A percentile compares a stretch with the other conserved stretches of the same genome.
These are phyloP conservation scores for Vigna trinervia DNA, from an alignment of 306 rosid species.

Conservation along the genomic window DNA sequence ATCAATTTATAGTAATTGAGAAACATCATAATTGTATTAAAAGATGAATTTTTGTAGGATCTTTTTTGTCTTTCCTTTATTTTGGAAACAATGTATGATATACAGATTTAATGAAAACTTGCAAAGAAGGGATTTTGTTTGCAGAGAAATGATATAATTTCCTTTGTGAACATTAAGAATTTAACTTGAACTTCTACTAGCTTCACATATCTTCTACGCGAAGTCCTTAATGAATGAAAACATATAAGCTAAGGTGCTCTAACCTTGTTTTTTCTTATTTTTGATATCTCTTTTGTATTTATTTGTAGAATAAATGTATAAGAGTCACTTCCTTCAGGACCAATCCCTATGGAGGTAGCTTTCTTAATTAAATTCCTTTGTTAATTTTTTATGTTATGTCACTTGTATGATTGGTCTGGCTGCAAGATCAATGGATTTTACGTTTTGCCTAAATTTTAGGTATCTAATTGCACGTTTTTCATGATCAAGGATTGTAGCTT, in stretches of 20 bases:
- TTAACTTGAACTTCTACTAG: slow-evolving; percentile 18
- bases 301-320: slow-evolving; percentile 48
- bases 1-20: too few relatives aligned
- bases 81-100: slow-evolving; percentile 3
- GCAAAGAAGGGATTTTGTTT: background rate
- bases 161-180: slow-evolving; percentile 28
- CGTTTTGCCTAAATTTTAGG: too few relatives aligned
- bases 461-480: too few relatives aligned
- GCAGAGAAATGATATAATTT: slow-evolving; percentile 13
- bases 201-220: slow-evolving; percentile 29
- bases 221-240: slow-evolving; percentile 26
- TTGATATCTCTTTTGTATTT: slow-evolving; percentile 38
- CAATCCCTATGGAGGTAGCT: slow-evolving; percentile 41
- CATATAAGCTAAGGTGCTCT: slow-evolving; percentile 1
- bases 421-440: too few relatives aligned
- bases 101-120: slow-evolving; percentile 2
- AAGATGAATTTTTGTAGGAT: too few relatives aligned
- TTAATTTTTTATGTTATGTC: background rate
- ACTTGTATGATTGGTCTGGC: too few relatives aligned
- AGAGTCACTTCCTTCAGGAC: slow-evolving; percentile 37
- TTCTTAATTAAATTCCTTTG: slow-evolving; percentile 27
- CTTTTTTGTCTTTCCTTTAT: background rate
- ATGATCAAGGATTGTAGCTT: too few relatives aligned
- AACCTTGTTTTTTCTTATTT: slow-evolving; percentile 19
- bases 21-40: too few relatives aligned